A percentile compares a stretch with the other conserved stretches of the same genome.
Conservation (phyloP, 805 yeast species). For the Scheffersomyces stipitis region DNA sequence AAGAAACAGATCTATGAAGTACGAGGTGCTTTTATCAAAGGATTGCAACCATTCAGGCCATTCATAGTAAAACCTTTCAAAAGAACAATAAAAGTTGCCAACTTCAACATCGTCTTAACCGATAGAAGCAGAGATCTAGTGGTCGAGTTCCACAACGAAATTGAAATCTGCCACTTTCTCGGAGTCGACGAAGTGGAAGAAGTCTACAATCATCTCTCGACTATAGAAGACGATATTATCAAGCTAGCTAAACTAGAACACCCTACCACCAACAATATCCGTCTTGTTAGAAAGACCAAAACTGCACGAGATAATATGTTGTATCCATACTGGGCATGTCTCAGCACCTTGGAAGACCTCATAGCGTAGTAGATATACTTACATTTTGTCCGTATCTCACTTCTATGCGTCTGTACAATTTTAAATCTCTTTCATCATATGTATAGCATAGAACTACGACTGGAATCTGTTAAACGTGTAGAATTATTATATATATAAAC, state of each 20-base stretch:
- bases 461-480: too few relatives aligned
- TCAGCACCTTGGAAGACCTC: conserved; percentile 10
- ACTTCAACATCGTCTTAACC: conserved; percentile 20
- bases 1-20: conserved; percentile 15
- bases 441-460: too few relatives aligned
- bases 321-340: conserved; percentile 16
- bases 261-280: not conserved
- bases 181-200: conserved; percentile 14
- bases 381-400: too few relatives aligned
- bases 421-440: too few relatives aligned
- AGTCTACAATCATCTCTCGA: conserved; percentile 1
- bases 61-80: conserved; percentile 28
- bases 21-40: conserved; percentile 15
- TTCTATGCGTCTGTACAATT: too few relatives aligned
- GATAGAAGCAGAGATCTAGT: conserved; percentile 9
- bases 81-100: conserved; percentile 26
- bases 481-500: conserved; percentile 6
- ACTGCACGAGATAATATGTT: conserved; percentile 4
- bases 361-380: not conserved
- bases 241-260: not conserved
- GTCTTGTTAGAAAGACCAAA: conserved; percentile 1
- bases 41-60: conserved; percentile 15
- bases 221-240: not conserved
- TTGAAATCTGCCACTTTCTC: conserved; percentile 27
- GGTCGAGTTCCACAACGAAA: conserved; percentile 21